phyloP scores from a whole-genome alignment of 805 yeast genomes.

The Ogataea henricii region DNA sequence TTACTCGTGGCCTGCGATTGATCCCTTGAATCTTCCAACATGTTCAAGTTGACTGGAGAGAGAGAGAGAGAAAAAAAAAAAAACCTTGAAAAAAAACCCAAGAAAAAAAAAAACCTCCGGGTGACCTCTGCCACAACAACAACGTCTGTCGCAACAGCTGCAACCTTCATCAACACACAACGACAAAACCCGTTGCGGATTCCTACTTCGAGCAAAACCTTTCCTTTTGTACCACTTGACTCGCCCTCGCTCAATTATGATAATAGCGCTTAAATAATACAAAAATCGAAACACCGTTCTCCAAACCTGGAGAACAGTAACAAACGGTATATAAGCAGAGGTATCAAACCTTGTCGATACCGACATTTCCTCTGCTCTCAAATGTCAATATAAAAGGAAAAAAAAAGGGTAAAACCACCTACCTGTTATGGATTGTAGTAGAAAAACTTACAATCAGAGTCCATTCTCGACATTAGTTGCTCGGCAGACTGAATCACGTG shows the following conservation, averaged over 20 bases:
- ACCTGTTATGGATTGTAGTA: slow-evolving; percentile 20
- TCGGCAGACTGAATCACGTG: neutral
- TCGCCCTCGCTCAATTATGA: no score
- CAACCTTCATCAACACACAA: no score
- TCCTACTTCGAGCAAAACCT: no score
- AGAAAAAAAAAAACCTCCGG: no score
- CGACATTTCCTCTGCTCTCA: slow-evolving; percentile 3
- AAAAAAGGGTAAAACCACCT: slow-evolving; percentile 1
- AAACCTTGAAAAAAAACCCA: slow-evolving; percentile 1
- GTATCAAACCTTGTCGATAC: no score
- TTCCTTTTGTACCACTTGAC: no score
- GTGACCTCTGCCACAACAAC: neutral
- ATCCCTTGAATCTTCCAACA: neutral
- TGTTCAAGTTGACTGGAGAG: neutral
- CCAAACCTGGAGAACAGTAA: neutral
- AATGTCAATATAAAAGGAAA: neutral
- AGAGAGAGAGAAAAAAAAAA: neutral
- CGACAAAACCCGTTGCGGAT: no score
- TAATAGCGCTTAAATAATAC: no score
- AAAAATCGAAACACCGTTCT: neutral
- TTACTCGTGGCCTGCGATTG: neutral
- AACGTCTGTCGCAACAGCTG: neutral
- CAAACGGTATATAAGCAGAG: slow-evolving; percentile 5
- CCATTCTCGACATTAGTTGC: slow-evolving; percentile 5
- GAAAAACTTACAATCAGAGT: slow-evolving; percentile 18